Conservation (phyloP, 176 grass and related monocot species). For the maize (Zea mays) region Zm-B73-REFERENCE-NAM-5.0 NC_050098.1:156730501-156731000, state of each 20-base stretch:
- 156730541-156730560: too few relatives aligned
- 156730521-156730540: too few relatives aligned
- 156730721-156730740: too few relatives aligned
- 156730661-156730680: too few relatives aligned
- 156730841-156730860: slow-evolving; percentile 51
- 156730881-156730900: slow-evolving; percentile 50
- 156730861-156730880: slow-evolving; percentile 53
- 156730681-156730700: too few relatives aligned
- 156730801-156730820: slow-evolving; percentile 16
- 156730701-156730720: too few relatives aligned
- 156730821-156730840: slow-evolving; percentile 28
- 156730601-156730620: too few relatives aligned
- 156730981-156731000: slow-evolving; percentile 9
- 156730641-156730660: too few relatives aligned
- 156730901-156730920: not conserved
- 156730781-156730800: not conserved
- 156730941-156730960: not conserved
- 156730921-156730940: slow-evolving; percentile 36
- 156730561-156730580: too few relatives aligned
- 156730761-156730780: not conserved
- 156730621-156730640: too few relatives aligned
- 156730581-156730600: too few relatives aligned
- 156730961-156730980: not conserved
- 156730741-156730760: not conserved
- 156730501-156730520: too few relatives aligned